Evolutionary conservation across 192 early-diverging fungal genomes (phyloP).

Genomic region (Coemansia aciculifera): DNA sequence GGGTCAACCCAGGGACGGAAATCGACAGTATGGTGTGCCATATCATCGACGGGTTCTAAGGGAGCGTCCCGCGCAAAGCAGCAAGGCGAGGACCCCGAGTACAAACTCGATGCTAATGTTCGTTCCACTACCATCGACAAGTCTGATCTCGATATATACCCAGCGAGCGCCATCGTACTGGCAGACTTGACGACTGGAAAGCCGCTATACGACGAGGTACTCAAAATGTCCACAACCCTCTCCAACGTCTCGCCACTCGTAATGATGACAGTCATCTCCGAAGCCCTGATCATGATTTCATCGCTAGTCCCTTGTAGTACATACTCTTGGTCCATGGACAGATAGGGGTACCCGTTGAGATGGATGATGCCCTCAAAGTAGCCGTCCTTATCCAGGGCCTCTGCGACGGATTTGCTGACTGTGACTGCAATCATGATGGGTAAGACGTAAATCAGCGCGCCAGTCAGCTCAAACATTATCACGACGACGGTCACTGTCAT

Average conservation of each 20-base stretch:
- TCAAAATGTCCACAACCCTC: slow-evolving; percentile 47
- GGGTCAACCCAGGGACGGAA: slow-evolving; percentile 69
- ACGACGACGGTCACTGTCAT: slow-evolving; percentile 91
- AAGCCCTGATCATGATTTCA: slow-evolving; percentile 63
- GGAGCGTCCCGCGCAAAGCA: slow-evolving; percentile 17
- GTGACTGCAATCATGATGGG: slow-evolving; percentile 83
- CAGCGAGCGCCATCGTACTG: slow-evolving; percentile 62
- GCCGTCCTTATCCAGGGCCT: slow-evolving; percentile 55
- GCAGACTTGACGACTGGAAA: slow-evolving; percentile 70
- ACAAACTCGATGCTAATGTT: slow-evolving; percentile 17
- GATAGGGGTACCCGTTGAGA: slow-evolving; percentile 67
- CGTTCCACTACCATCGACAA: slow-evolving; percentile 45
- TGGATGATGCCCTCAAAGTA: slow-evolving; percentile 59
- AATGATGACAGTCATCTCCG: slow-evolving; percentile 61
- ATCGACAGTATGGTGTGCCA: slow-evolving; percentile 42
- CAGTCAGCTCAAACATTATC: slow-evolving; percentile 99
- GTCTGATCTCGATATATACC: slow-evolving; percentile 70
- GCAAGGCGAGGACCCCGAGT: slow-evolving; percentile 33
- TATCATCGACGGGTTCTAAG: neutral
- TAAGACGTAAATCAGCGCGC: slow-evolving; percentile 90
- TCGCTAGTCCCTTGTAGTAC: slow-evolving; percentile 55
- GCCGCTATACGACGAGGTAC: slow-evolving; percentile 61
- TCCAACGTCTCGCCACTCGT: slow-evolving; percentile 55
- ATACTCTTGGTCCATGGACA: slow-evolving; percentile 64
- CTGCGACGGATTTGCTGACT: slow-evolving; percentile 56